Evolutionary conservation across 2,329 filamentous ascomycete species (phyloP), one percentile per base, ranked within the genome.

Genomic region (Proliferodiscus dingleyae): DNA sequence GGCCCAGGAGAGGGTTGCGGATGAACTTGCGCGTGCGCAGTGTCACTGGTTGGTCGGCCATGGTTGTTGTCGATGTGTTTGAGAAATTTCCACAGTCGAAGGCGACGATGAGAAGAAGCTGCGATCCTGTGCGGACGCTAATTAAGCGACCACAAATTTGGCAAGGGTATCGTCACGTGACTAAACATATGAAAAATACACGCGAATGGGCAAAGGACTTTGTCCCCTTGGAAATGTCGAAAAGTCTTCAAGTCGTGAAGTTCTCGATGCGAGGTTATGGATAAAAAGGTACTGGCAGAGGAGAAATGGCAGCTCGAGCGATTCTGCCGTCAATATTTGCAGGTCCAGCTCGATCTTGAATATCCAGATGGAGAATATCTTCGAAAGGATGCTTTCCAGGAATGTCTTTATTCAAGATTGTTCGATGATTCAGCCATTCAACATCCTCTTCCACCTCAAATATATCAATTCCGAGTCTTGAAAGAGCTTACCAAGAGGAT

Each of bases 1-100:
- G 87, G 72, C 86, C 89, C 71, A 98, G 85, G 70, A 98, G 89
- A 73, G 93, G 88, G 85, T 98, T 98, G 80, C 90, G 89, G 78
- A 97, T 94, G 87, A 98, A 98, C 82, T 97, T 97, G 87, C 93
- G 91, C 76, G 93, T 98, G 80, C 93, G 83, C 77, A 90, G 77
- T 67, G 85, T 89, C 71, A 89, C 84, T 69, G 84, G 75, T 65
- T 74, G 73, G 71, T 88, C 84, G 68, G 90, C 87, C 91, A 96
- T 95, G 73, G 28, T n/a, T 30, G 50, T 58, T 56, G 56, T 61
- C 55, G 57, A 54, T 56, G 56, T 50, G 51, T 30, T 33, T 34
- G 43, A 46, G 47, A 40, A 53, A 49, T 52, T 47, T 44, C 45
- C 46, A 36, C 53, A 45, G 41, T 51, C 45, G 48, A 30, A 30